Conservation (phyloP, 2,329 filamentous ascomycete genomes). For the Fusarium nanum region DNA sequence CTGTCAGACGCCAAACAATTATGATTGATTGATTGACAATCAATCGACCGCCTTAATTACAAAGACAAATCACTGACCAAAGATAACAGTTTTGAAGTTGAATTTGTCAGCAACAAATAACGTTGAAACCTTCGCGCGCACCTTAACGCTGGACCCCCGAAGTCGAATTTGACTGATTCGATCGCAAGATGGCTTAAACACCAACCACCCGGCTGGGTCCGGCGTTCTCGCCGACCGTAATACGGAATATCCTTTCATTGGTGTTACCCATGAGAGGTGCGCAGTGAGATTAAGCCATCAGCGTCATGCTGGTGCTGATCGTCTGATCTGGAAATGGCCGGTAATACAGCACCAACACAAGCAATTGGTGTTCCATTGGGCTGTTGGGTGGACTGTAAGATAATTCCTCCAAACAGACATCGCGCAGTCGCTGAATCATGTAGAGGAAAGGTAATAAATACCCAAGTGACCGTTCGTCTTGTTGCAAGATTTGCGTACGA, state of each 20-base stretch:
- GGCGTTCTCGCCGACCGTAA: background rate
- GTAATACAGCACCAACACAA: background rate
- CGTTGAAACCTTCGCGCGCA: background rate
- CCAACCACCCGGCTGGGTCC: too few species aligned
- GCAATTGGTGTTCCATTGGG: too few species aligned
- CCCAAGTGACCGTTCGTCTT: background rate
- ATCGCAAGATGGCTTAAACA: background rate
- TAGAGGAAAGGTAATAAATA: background rate
- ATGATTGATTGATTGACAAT: background rate
- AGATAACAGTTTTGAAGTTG: background rate
- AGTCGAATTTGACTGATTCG: background rate
- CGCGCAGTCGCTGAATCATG: background rate
- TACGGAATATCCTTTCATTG: background rate
- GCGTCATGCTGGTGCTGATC: background rate
- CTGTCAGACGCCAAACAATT: background rate
- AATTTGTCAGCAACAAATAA: background rate
- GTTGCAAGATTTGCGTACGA: background rate
- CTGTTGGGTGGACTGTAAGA: background rate
- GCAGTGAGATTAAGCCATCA: background rate
- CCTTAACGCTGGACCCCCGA: background rate
- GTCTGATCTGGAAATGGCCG: background rate
- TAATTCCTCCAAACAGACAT: background rate
- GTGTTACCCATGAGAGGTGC: background rate
- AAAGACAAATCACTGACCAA: background rate
- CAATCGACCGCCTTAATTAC: background rate